phyloP scores from a whole-genome alignment of 352 stramenopile genomes.

The Phytophthora brassicae region DNA sequence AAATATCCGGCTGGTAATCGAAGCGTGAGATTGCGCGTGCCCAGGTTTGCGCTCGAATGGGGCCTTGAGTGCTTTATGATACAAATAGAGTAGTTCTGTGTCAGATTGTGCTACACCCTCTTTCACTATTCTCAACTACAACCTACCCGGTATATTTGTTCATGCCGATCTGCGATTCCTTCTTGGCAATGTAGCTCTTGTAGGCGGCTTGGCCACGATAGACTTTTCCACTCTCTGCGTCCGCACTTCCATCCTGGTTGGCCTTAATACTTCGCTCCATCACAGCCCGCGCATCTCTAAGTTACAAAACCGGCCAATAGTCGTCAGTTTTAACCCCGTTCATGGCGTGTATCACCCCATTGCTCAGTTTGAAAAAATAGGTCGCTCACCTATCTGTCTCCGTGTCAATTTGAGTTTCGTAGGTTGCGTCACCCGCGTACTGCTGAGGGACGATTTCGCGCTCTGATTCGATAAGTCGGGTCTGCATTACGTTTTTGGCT shows the following conservation, averaged over 20 bases:
- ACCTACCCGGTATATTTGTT: constrained; percentile 89
- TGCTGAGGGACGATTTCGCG: constrained; percentile 76
- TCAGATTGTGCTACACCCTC: neutral
- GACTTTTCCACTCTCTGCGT: constrained; percentile 70
- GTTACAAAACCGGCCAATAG: neutral
- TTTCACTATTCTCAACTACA: neutral
- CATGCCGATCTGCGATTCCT: constrained; percentile 84
- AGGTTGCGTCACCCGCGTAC: constrained; percentile 82
- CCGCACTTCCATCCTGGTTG: constrained; percentile 71
- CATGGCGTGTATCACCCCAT: too few relatives aligned
- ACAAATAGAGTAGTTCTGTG: too few relatives aligned
- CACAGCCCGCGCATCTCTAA: constrained; percentile 76
- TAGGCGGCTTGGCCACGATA: constrained; percentile 85
- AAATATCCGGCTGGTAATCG: constrained; percentile 98
- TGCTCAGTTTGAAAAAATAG: too few relatives aligned
- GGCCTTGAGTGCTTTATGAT: constrained; percentile 87
- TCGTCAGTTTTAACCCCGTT: neutral
- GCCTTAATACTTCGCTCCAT: constrained; percentile 78
- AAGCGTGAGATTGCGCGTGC: constrained; percentile 95
- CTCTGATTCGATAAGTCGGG: constrained; percentile 60
- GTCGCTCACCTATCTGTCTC: constrained; percentile 58
- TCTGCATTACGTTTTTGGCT: constrained; percentile 62
- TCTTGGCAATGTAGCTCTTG: constrained; percentile 89
- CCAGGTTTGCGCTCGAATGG: constrained; percentile 94
- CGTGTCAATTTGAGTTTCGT: constrained; percentile 85